These are phyloP conservation scores for Neurospora sp. DNA, from an alignment of 495 filamentous ascomycete species.

Conservation along the genomic window DNA sequence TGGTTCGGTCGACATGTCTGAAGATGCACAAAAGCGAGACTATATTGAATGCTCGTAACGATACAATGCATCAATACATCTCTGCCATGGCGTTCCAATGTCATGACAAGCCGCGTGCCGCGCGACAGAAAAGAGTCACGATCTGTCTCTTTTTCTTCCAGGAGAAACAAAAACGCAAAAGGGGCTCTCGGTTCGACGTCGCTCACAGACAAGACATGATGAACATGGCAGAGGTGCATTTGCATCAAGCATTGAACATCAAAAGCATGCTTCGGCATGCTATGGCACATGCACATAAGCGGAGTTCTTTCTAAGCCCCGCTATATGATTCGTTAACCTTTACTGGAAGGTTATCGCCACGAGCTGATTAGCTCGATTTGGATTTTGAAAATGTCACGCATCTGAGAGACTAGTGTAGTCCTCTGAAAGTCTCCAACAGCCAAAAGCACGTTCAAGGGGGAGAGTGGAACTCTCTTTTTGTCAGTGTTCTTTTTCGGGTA, in stretches of 20 bases:
- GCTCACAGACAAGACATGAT: background rate
- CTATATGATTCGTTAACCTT: background rate
- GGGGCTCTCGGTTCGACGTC: background rate
- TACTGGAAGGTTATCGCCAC: background rate
- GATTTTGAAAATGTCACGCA: background rate
- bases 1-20: too few relatives aligned
- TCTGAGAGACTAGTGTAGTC: background rate
- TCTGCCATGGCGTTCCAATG: background rate
- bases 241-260: background rate
- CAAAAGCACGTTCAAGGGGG: background rate
- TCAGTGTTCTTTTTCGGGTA: too few relatives aligned
- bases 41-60: background rate
- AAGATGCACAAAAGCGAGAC: background rate
- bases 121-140: background rate
- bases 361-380: background rate
- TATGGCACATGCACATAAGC: background rate
- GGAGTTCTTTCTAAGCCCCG: background rate
- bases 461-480: background rate
- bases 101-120: background rate
- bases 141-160: background rate
- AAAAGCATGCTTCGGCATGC: background rate
- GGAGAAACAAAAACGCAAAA: background rate
- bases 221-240: background rate
- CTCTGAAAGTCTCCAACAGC: background rate
- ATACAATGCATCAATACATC: background rate